Percentiles rank a stretch among this genome's conserved stretches.
Conservation (phyloP, 192 early-diverging fungal species). For the Backusella tuberculispora region DNA sequence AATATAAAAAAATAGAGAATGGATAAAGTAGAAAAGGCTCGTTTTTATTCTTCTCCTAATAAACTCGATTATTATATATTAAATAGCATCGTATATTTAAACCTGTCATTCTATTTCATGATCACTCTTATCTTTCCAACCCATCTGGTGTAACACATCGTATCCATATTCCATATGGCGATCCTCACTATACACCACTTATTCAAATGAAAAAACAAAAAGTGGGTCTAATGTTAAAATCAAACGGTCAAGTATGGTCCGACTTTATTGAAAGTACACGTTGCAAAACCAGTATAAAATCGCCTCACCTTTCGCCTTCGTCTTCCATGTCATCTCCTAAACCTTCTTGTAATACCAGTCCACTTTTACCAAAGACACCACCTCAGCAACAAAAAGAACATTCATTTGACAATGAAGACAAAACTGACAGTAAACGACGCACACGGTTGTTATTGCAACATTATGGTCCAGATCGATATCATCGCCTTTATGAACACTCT, state of each 20-base stretch:
- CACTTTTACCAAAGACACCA: conserved; percentile 18
- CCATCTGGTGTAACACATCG: conserved; percentile 25
- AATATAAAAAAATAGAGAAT: background rate
- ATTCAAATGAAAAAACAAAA: conserved; percentile 31
- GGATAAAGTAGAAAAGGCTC: background rate
- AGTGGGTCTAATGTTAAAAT: conserved; percentile 28
- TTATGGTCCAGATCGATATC: conserved; percentile 6
- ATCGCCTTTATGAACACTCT: background rate
- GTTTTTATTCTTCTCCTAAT: conserved; percentile 15
- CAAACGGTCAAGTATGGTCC: conserved; percentile 27
- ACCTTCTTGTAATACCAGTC: conserved; percentile 10
- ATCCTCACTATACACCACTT: conserved; percentile 19
- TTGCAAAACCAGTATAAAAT: background rate
- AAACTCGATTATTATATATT: background rate
- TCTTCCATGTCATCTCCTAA: background rate
- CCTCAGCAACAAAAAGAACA: background rate
- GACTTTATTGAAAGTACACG: conserved; percentile 26
- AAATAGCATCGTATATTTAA: conserved; percentile 37
- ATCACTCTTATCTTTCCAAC: conserved; percentile 22
- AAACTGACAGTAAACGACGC: conserved; percentile 3
- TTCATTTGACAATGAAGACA: background rate
- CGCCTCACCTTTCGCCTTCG: conserved; percentile 15
- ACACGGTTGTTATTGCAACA: conserved; percentile 19
- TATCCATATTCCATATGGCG: conserved; percentile 25
- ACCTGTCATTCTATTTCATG: conserved; percentile 42